Percentiles rank a stretch among this genome's conserved stretches.
Conservation (phyloP, 2,329 filamentous ascomycete genomes). For the Westerdykella ornata region DNA sequence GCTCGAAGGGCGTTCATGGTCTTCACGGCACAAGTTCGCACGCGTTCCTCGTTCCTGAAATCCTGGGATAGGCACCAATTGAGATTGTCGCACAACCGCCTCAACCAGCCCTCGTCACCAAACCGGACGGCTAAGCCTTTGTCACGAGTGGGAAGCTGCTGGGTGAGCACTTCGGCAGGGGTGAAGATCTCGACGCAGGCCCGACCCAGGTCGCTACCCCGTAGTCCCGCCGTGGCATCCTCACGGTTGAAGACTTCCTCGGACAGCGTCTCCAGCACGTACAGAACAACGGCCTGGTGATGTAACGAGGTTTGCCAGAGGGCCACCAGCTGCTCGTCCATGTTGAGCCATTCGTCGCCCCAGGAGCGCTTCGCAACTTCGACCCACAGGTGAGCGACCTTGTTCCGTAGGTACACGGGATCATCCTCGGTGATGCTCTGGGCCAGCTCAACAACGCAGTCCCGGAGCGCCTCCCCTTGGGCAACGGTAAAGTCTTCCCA, state of each 20-base stretch:
- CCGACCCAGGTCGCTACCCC: constrained; percentile 77
- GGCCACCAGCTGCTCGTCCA: constrained; percentile 76
- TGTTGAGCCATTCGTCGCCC: constrained; percentile 88
- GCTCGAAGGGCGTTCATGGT: constrained; percentile 71
- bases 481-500: constrained; percentile 67
- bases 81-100: constrained; percentile 67
- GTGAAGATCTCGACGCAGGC: constrained; percentile 93
- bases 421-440: constrained; percentile 64
- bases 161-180: constrained; percentile 64
- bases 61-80: constrained; percentile 63
- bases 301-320: constrained; percentile 62
- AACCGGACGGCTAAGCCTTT: constrained; percentile 62
- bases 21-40: constrained; percentile 66
- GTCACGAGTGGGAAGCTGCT: constrained; percentile 69
- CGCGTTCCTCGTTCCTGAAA: constrained; percentile 57
- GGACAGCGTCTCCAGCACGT: constrained; percentile 81
- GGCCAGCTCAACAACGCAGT: constrained; percentile 73
- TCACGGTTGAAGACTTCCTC: constrained; percentile 92
- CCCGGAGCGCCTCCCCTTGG: constrained; percentile 62
- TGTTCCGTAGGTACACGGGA: constrained; percentile 80
- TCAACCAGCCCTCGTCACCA: constrained; percentile 81
- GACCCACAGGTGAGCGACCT: constrained; percentile 89
- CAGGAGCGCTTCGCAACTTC: constrained; percentile 90
- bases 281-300: constrained; percentile 81
- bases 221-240: constrained; percentile 74